Conservation (phyloP, 2,329 filamentous ascomycete species). For the Pseudocercospora eumusae region DNA sequence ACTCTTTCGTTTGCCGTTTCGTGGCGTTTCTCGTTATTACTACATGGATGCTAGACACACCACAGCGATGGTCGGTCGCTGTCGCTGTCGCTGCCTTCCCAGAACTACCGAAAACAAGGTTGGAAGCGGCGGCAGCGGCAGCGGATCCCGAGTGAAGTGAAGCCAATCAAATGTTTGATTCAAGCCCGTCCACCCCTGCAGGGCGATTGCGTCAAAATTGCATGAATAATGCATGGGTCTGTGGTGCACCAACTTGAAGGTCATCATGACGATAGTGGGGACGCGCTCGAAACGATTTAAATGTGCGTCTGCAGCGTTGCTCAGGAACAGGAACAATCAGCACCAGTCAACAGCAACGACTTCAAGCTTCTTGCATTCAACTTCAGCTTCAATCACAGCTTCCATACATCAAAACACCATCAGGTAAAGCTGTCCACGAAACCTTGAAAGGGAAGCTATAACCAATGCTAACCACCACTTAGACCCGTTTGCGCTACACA, state of each 20-base stretch:
- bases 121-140: too few species aligned
- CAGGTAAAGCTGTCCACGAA: background rate
- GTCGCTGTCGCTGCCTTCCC: too few species aligned
- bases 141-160: background rate
- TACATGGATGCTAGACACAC: background rate
- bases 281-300: too few species aligned
- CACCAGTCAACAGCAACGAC: background rate
- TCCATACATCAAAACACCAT: background rate
- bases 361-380: slow-evolving; percentile 1
- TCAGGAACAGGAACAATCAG: background rate
- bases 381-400: background rate
- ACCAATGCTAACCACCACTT: slow-evolving; percentile 6
- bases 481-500: slow-evolving; percentile 11
- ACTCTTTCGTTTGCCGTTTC: background rate
- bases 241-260: too few species aligned
- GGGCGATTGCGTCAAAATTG: too few species aligned
- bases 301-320: too few species aligned
- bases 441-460: background rate
- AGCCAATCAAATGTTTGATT: background rate
- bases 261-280: too few species aligned
- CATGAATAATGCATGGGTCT: too few species aligned
- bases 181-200: too few species aligned
- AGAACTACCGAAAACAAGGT: too few species aligned
- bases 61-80: background rate
- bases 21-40: background rate